Evolutionary conservation across 1,139 yeast genomes (phyloP).

Genomic region (Saccharomyces hybrid): DNA sequence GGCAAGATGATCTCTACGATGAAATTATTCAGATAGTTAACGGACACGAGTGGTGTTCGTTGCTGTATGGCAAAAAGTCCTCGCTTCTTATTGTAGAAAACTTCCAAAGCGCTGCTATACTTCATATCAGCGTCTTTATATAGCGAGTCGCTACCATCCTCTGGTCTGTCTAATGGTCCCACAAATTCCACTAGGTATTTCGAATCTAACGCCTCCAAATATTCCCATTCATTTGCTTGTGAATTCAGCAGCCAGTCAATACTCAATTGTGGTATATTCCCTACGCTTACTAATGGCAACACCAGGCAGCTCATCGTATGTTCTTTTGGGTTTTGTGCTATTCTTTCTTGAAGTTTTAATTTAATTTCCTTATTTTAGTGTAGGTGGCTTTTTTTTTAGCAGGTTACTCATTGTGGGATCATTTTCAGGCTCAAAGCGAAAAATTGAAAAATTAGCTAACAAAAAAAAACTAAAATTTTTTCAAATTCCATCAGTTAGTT

Average conservation of each 20-base stretch:
- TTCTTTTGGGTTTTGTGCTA: background rate
- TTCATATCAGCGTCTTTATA: slow-evolving; percentile 7
- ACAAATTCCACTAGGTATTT: slow-evolving; percentile 70
- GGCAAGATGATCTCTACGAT: slow-evolving; percentile 48
- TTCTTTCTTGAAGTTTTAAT: background rate
- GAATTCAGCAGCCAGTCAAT: slow-evolving; percentile 68
- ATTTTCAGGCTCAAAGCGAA: background rate
- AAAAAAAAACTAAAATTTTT: slow-evolving; percentile 1
- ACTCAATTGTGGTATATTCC: slow-evolving; percentile 83
- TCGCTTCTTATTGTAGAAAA: slow-evolving; percentile 38
- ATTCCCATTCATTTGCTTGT: slow-evolving; percentile 38
- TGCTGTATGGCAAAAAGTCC: slow-evolving; percentile 63
- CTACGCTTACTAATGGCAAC: slow-evolving; percentile 76
- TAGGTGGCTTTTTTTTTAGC: background rate
- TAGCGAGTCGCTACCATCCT: slow-evolving; percentile 5
- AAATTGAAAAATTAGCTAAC: background rate
- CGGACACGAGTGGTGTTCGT: slow-evolving; percentile 75
- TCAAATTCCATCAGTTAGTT: slow-evolving; percentile 1
- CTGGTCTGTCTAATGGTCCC: slow-evolving; percentile 56
- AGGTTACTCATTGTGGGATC: background rate
- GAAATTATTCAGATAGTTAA: slow-evolving; percentile 42
- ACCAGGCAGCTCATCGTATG: slow-evolving; percentile 34
- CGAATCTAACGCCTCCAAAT: slow-evolving; percentile 51
- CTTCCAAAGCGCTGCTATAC: slow-evolving; percentile 55
- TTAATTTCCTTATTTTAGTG: background rate